phyloP scores from a whole-genome alignment of 148 eudicot species.

The Talinum fruticosum region DNA sequence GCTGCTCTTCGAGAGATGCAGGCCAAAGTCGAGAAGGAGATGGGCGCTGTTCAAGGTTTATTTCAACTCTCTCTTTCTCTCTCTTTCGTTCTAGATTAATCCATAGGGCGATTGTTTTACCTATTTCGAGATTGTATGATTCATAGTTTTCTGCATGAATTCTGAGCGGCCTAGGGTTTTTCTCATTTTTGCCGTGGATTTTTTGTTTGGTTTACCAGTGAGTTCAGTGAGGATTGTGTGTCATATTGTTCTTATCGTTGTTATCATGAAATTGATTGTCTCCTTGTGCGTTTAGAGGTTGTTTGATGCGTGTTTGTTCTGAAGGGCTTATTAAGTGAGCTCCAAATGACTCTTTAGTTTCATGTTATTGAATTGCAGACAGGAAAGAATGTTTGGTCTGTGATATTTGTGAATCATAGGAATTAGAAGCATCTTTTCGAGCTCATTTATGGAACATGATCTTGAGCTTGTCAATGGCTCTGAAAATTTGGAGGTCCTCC shows the following conservation, averaged over 20 bases:
- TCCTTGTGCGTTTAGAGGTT: neutral
- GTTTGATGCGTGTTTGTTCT: neutral
- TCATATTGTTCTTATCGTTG: neutral
- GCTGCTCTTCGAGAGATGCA: conserved; percentile 65
- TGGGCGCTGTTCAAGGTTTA: conserved; percentile 59
- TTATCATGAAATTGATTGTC: conserved; percentile 2
- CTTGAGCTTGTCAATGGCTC: neutral
- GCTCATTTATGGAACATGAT: neutral
- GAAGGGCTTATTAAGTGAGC: neutral
- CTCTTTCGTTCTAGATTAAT: neutral
- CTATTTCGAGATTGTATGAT: neutral
- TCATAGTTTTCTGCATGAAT: neutral
- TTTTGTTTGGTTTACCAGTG: neutral
- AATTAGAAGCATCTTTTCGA: neutral
- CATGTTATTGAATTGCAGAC: neutral
- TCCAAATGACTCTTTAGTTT: neutral
- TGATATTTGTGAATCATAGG: neutral
- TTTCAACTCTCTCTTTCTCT: neutral
- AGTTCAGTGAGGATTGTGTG: neutral
- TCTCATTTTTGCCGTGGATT: neutral
- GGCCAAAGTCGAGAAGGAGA: conserved; percentile 66
- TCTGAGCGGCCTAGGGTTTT: conserved; percentile 14
- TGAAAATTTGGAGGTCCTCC: neutral
- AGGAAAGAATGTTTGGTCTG: neutral
- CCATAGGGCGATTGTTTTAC: too few relatives aligned